Conservation (phyloP, 352 stramenopile genomes). For the Phytophthora niederhauseri region DNA sequence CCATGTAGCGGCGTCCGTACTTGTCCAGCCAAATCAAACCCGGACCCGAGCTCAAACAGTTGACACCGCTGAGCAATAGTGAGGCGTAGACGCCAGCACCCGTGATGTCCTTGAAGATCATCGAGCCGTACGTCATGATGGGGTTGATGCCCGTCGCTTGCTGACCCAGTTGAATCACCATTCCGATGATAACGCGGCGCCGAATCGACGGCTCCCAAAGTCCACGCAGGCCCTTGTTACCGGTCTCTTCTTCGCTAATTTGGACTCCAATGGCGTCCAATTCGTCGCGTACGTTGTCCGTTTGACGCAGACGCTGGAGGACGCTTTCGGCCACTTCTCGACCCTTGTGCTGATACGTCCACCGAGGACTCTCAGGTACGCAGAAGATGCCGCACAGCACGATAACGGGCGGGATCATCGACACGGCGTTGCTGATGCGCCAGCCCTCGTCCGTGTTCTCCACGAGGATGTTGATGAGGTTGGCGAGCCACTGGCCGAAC, state of each 20-base stretch:
- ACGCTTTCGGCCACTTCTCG: constrained; percentile 30
- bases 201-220: constrained; percentile 38
- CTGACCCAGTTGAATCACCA: constrained; percentile 38
- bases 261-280: constrained; percentile 49
- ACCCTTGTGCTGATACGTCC: constrained; percentile 37
- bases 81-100: constrained; percentile 35
- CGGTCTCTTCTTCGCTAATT: constrained; percentile 34
- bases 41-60: constrained; percentile 36
- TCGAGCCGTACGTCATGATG: constrained; percentile 42
- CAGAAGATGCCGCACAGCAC: constrained; percentile 49
- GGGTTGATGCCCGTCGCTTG: constrained; percentile 47
- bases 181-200: constrained; percentile 36
- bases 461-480: constrained; percentile 42
- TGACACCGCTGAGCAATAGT: constrained; percentile 36
- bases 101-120: constrained; percentile 44
- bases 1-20: constrained; percentile 41
- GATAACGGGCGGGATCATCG: constrained; percentile 41
- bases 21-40: constrained; percentile 45
- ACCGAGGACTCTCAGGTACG: constrained; percentile 40
- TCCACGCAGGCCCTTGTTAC: constrained; percentile 31
- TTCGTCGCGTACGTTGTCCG: constrained; percentile 35
- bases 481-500: constrained; percentile 40
- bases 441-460: constrained; percentile 34
- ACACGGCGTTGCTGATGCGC: constrained; percentile 44
- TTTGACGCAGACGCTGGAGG: constrained; percentile 37